These are phyloP conservation scores for Colletotrichum sp. DNA, from an alignment of 2,329 filamentous ascomycete species.

Conservation along the genomic window DNA sequence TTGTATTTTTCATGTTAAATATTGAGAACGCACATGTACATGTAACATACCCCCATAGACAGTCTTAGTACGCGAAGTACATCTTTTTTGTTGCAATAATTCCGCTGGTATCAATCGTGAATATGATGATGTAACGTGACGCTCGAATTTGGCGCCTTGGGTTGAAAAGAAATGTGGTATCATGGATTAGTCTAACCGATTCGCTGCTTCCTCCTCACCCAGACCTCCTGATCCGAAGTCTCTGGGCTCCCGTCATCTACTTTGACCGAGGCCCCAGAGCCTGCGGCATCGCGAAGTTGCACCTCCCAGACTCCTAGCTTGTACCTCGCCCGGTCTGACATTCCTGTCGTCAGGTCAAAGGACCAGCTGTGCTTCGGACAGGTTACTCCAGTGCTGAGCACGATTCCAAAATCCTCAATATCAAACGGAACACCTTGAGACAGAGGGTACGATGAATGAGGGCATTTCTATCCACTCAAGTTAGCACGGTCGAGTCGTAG, in stretches of 20 bases:
- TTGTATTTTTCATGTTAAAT: not conserved
- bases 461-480: slow-evolving; percentile 54
- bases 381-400: slow-evolving; percentile 64
- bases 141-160: too few relatives aligned
- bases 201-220: slow-evolving; percentile 48
- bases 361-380: slow-evolving; percentile 77
- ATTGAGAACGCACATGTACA: not conserved
- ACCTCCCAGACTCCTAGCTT: slow-evolving; percentile 69
- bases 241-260: not conserved
- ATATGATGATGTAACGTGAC: not conserved
- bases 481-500: not conserved
- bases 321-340: slow-evolving; percentile 66
- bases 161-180: not conserved
- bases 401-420: slow-evolving; percentile 74
- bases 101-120: accelerated
- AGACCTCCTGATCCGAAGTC: slow-evolving; percentile 38
- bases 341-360: slow-evolving; percentile 70
- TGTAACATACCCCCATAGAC: not conserved
- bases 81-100: not conserved
- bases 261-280: accelerated
- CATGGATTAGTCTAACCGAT: slow-evolving; percentile 28
- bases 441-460: slow-evolving; percentile 70
- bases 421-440: slow-evolving; percentile 69
- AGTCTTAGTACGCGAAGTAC: not conserved
- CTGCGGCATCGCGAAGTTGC: slow-evolving; percentile 46